Base-by-base conservation (phyloP, 23 red algal species). In the Gracilaria gracilis region DNA sequence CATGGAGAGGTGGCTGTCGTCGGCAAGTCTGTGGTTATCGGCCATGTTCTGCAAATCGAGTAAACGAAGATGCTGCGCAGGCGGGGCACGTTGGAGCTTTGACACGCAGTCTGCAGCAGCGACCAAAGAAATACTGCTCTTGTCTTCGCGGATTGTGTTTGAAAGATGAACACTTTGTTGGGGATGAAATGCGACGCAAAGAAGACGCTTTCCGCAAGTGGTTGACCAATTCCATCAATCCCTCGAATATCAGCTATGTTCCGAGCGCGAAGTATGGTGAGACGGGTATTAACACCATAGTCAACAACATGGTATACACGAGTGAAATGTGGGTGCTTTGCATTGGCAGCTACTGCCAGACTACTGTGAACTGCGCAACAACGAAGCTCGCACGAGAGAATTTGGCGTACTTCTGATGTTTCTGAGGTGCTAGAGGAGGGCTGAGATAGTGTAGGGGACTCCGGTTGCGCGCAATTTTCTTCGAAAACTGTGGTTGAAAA, bases 11-110 rank as follows among this genome's bases (percentile, higher is more conserved):
- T 1, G 7, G 24, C 54, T 61, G 27, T 75, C 48, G 20, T 38
- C 39, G 7, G 9, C 69, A 42, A 17, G 48, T 24, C 7, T 35
- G 23, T 27, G 4, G 42, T 31, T 27, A 35, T 92, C 89, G 23
- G 80, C 89, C 34, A 92, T 50, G 13, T 40, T 83, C 79, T 92
- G 89, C 61, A 92, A 84, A 65, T 92, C 89, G 23, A 92, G 89
- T 24, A 92, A 55, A 17, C 53, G 79, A 61, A 92, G 73, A 76
- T 84, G 58, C 34, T 42, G 34, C 0, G 62, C 80, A 35, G 89
- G 89, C 17, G 89, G 89, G 9, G 89, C 89, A 14, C 89, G 54
- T 49, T 84, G 84, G 25, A 92, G 67, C 29, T 27, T 53, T 35
- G 51, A 78, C 6, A 79, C 89, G 31, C 78, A 92, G 47, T 83